phyloP scores from a whole-genome alignment of 2,329 filamentous ascomycete genomes.

The Coniochaeta sp. region DNA sequence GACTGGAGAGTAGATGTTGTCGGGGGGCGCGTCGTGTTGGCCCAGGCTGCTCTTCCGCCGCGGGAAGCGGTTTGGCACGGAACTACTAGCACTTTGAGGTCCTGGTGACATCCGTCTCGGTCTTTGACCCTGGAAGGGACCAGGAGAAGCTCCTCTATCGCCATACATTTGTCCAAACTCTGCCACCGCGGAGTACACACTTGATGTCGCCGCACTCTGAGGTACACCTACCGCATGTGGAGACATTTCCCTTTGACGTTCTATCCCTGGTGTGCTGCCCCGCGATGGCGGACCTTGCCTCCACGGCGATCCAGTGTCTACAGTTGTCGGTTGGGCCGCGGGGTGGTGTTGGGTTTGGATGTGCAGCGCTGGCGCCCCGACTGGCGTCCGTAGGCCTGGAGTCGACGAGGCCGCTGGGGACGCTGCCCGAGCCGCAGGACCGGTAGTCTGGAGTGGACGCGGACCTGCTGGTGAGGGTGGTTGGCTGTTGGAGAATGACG shows the following conservation, averaged over 20 bases:
- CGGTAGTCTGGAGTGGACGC: background rate
- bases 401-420: background rate
- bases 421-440: background rate
- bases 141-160: background rate
- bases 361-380: background rate
- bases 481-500: background rate
- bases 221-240: constrained; percentile 1
- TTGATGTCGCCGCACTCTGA: constrained; percentile 9
- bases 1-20: background rate
- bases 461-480: background rate
- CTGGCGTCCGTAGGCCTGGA: background rate
- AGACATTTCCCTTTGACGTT: background rate
- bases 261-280: background rate
- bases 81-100: constrained; percentile 11
- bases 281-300: background rate
- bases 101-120: constrained; percentile 12
- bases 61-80: constrained; percentile 39
- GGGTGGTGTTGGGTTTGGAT: constrained; percentile 8
- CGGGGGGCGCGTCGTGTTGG: constrained; percentile 28
- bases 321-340: background rate
- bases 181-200: constrained; percentile 8
- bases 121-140: background rate
- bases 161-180: constrained; percentile 8
- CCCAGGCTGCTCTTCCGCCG: constrained; percentile 56
- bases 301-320: background rate